Percentiles rank a stretch among this genome's conserved stretches.
Conservation (phyloP, 1,284 basidiomycete genomes). For the Ganoderma lucidum region DNA sequence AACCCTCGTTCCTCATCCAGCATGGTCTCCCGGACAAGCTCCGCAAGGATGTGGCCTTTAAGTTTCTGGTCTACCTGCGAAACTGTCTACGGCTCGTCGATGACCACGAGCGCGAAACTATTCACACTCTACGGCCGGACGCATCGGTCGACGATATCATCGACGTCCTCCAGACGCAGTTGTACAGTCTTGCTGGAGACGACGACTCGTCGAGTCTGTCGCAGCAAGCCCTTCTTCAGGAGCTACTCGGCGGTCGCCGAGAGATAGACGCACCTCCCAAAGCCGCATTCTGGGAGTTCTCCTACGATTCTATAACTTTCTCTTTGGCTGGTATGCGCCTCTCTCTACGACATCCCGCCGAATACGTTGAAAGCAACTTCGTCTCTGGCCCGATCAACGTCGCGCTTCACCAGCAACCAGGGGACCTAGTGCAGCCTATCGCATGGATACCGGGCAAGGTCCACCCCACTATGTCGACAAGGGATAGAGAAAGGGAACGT, state of each 20-base stretch:
- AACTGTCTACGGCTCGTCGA: constrained; percentile 53
- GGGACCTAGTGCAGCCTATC: constrained; percentile 31
- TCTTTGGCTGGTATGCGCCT: constrained; percentile 20
- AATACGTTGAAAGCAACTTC: constrained; percentile 31
- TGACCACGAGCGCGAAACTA: constrained; percentile 35
- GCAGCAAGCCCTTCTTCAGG: constrained; percentile 34
- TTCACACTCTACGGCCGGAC: constrained; percentile 27
- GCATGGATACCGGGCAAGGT: constrained; percentile 33
- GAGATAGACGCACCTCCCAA: neutral
- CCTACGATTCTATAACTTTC: constrained; percentile 12
- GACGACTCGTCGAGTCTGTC: constrained; percentile 33
- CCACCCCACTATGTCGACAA: constrained; percentile 22
- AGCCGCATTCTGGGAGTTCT: constrained; percentile 12
- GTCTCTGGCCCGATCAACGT: constrained; percentile 29
- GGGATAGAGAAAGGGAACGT: constrained; percentile 32
- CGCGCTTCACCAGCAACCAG: constrained; percentile 25
- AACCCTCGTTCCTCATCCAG: constrained; percentile 83
- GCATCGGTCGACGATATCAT: constrained; percentile 38
- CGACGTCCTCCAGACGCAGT: constrained; percentile 35
- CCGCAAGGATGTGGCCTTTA: constrained; percentile 71
- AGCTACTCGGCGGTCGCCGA: constrained; percentile 32
- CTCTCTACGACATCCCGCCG: constrained; percentile 24
- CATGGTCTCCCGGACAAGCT: constrained; percentile 69
- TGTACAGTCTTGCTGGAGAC: constrained; percentile 37
- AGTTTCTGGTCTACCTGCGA: constrained; percentile 77